Evolutionary conservation across 1,284 basidiomycete species (phyloP).

Genomic region (Entoloma clypeatum): DNA sequence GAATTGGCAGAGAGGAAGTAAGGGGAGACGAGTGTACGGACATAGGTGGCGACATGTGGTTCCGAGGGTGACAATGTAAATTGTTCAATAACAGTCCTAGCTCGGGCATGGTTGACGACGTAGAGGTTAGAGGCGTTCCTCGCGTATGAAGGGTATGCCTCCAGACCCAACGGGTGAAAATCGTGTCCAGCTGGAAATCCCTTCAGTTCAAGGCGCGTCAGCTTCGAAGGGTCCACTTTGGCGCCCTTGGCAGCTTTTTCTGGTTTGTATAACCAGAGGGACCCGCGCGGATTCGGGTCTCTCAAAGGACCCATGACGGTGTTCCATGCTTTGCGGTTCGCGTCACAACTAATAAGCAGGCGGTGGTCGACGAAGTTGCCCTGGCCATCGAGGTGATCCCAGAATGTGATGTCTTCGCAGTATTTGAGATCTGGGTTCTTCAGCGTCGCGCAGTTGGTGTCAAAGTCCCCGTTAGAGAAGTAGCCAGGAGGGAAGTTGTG

Average conservation of each 20-base stretch:
- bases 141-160: constrained; percentile 42
- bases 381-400: constrained; percentile 41
- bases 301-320: constrained; percentile 47
- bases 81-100: constrained; percentile 58
- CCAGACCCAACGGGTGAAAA: constrained; percentile 59
- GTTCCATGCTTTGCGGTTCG: constrained; percentile 36
- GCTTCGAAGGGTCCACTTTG: constrained; percentile 14
- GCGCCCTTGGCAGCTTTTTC: constrained; percentile 7
- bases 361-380: constrained; percentile 21
- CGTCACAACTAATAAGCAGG: constrained; percentile 36
- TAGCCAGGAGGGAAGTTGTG: constrained; percentile 45
- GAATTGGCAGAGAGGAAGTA: constrained; percentile 62
- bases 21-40: constrained; percentile 54
- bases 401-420: constrained; percentile 64
- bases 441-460: constrained; percentile 40
- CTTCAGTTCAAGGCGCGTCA: constrained; percentile 28
- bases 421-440: constrained; percentile 39
- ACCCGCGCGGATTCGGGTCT: constrained; percentile 38
- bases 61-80: constrained; percentile 47
- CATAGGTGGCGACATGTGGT: constrained; percentile 40
- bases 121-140: constrained; percentile 52
- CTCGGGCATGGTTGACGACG: constrained; percentile 60
- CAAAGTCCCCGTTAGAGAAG: constrained; percentile 43
- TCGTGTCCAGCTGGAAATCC: constrained; percentile 45
- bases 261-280: constrained; percentile 35